A percentile compares a stretch with the other conserved stretches of the same genome.
Evolutionary conservation across 2,329 filamentous ascomycete species (phyloP).

Genomic region (Neospermospora avenae): DNA sequence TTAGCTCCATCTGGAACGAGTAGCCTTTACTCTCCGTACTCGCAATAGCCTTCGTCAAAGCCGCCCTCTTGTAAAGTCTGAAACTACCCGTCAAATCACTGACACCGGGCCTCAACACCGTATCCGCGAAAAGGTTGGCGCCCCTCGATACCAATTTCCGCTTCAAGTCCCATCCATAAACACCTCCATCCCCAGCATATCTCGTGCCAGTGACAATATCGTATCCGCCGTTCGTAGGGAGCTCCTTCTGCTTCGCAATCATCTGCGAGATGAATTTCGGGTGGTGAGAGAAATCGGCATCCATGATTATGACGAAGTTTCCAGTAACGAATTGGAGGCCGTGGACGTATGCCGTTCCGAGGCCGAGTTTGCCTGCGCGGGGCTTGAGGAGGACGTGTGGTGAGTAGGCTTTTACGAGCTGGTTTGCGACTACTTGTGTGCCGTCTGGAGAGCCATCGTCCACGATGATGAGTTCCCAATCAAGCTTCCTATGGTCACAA

Average conservation of each 20-base stretch:
- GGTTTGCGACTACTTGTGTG: slow-evolving; percentile 84
- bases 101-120: slow-evolving; percentile 86
- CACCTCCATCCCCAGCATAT: slow-evolving; percentile 84
- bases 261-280: slow-evolving; percentile 98
- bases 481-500: slow-evolving; percentile 64
- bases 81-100: slow-evolving; percentile 96
- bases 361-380: slow-evolving; percentile 66
- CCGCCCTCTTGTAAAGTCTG: slow-evolving; percentile 86
- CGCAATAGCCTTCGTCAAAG: slow-evolving; percentile 84
- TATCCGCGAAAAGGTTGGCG: slow-evolving; percentile 94
- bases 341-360: slow-evolving; percentile 34
- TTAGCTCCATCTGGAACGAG: slow-evolving; percentile 99
- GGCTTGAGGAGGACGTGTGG: slow-evolving; percentile 80
- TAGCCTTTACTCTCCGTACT: slow-evolving; percentile 96
- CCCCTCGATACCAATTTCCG: slow-evolving; percentile 79
- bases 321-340: slow-evolving; percentile 76
- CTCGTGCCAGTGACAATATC: slow-evolving; percentile 97
- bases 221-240: slow-evolving; percentile 59
- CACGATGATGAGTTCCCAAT: slow-evolving; percentile 97
- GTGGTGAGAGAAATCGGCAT: slow-evolving; percentile 98
- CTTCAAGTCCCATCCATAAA: slow-evolving; percentile 96
- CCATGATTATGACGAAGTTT: slow-evolving; percentile 99
- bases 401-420: slow-evolving; percentile 83
- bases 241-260: slow-evolving; percentile 72
- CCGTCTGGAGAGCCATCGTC: slow-evolving; percentile 97